Conservation (phyloP, 441 rosid species). For the Syzygium malaccense region DNA sequence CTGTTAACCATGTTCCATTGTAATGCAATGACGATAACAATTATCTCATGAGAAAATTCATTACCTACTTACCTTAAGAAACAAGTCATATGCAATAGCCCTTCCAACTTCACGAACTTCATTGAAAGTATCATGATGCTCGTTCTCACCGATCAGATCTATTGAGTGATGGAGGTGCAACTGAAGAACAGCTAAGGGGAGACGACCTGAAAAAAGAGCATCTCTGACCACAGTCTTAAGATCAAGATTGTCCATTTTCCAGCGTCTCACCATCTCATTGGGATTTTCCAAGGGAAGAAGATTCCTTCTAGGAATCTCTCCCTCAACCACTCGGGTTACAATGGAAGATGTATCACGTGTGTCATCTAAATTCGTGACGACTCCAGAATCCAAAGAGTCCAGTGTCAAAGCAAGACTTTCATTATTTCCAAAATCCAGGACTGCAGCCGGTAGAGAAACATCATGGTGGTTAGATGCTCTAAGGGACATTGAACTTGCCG, state of each 20-base stretch:
- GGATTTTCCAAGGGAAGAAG: slow-evolving; percentile 86
- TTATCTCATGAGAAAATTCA: slow-evolving; percentile 16
- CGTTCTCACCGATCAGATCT: slow-evolving; percentile 45
- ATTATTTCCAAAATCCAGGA: slow-evolving; percentile 14
- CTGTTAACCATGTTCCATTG: slow-evolving; percentile 47
- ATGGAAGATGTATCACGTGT: slow-evolving; percentile 43
- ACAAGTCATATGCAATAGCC: slow-evolving; percentile 93
- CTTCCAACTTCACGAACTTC: slow-evolving; percentile 93
- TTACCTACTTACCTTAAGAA: slow-evolving; percentile 67
- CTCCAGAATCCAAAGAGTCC: slow-evolving; percentile 33
- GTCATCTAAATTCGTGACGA: slow-evolving; percentile 33
- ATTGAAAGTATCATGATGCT: slow-evolving; percentile 72
- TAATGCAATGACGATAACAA: slow-evolving; percentile 13
- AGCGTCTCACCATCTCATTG: slow-evolving; percentile 96
- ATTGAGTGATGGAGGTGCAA: slow-evolving; percentile 87
- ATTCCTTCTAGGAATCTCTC: slow-evolving; percentile 32
- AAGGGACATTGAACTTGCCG: slow-evolving; percentile 30
- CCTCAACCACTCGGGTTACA: slow-evolving; percentile 31
- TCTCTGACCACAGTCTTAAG: slow-evolving; percentile 89
- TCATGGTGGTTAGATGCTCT: slow-evolving; percentile 33
- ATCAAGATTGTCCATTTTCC: slow-evolving; percentile 85
- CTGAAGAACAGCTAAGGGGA: slow-evolving; percentile 98
- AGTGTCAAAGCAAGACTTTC: slow-evolving; percentile 56
- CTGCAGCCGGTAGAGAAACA: slow-evolving; percentile 17
- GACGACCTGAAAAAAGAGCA: slow-evolving; percentile 92